Conservation (phyloP, 2,329 filamentous ascomycete species). For the Talaromyces sp. region DNA sequence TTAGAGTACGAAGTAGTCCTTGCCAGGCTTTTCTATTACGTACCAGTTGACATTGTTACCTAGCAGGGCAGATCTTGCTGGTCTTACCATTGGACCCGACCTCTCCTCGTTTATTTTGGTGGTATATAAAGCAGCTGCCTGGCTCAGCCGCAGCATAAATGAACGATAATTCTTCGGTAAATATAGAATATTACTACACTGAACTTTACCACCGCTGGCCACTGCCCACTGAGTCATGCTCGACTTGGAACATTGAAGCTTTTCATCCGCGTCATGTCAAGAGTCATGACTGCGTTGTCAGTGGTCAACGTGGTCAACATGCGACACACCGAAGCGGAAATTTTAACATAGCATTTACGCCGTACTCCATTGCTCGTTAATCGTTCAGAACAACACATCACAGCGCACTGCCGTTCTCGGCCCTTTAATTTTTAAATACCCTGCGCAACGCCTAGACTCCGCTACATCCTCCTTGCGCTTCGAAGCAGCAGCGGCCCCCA, state of each 20-base stretch:
- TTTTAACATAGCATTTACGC: background rate
- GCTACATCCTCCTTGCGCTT: background rate
- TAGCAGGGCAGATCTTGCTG: background rate
- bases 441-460: background rate
- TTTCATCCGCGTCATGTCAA: background rate
- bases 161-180: background rate
- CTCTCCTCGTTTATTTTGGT: background rate
- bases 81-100: no score
- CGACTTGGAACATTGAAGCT: no score
- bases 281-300: background rate
- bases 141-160: background rate
- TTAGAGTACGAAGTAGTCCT: background rate
- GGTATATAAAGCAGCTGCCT: background rate
- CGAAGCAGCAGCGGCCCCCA: background rate
- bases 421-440: no score
- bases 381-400: background rate
- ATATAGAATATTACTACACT: background rate
- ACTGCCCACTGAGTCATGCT: background rate
- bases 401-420: no score
- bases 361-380: background rate
- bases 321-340: background rate
- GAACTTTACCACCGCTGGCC: background rate
- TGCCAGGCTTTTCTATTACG: background rate
- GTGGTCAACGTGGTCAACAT: background rate
- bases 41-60: no score